Percentiles rank a stretch among this genome's conserved stretches.
phyloP scores from a whole-genome alignment of 2,329 filamentous ascomycete genomes.

The Helminthosporium solani region DNA sequence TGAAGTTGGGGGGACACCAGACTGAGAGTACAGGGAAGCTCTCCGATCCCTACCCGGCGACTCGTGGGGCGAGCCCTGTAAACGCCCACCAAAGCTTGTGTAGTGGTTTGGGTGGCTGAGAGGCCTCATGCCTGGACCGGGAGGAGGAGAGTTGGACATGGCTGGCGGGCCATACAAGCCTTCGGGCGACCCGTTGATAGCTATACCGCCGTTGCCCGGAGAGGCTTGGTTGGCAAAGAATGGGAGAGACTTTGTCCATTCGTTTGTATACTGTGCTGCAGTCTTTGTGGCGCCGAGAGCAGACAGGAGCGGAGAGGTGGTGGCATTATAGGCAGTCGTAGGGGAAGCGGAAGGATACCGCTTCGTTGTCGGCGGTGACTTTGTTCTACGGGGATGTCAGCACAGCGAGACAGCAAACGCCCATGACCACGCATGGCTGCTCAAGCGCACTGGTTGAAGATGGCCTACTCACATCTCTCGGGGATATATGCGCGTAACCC shows the following conservation, averaged over 20 bases:
- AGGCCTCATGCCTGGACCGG: slow-evolving; percentile 30
- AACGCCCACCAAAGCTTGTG: slow-evolving; percentile 44
- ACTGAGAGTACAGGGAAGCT: slow-evolving; percentile 57
- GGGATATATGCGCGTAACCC: slow-evolving; percentile 44
- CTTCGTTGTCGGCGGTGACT: slow-evolving; percentile 37
- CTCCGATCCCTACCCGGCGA: slow-evolving; percentile 44
- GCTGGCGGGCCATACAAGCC: slow-evolving; percentile 40
- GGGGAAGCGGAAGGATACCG: slow-evolving; percentile 40
- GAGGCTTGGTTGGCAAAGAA: slow-evolving; percentile 46
- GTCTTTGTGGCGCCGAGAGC: slow-evolving; percentile 42
- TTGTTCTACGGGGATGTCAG: slow-evolving; percentile 34
- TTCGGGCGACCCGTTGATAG: slow-evolving; percentile 48
- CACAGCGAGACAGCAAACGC: neutral
- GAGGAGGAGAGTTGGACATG: slow-evolving; percentile 44
- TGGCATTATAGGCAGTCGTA: slow-evolving; percentile 38
- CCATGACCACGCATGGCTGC: neutral
- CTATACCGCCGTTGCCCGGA: slow-evolving; percentile 43
- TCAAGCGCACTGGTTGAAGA: slow-evolving; percentile 1
- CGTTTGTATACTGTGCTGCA: slow-evolving; percentile 44
- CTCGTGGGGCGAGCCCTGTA: slow-evolving; percentile 35
- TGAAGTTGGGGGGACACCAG: slow-evolving; percentile 44
- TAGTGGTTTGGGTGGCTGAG: slow-evolving; percentile 52
- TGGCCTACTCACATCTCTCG: slow-evolving; percentile 41
- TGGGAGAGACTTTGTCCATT: slow-evolving; percentile 50
- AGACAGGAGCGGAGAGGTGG: slow-evolving; percentile 42